Percentiles rank a stretch among this genome's conserved stretches.
Conservation (phyloP, 2,329 filamentous ascomycete species). For the Chrysoporthe austroafricana region DNA sequence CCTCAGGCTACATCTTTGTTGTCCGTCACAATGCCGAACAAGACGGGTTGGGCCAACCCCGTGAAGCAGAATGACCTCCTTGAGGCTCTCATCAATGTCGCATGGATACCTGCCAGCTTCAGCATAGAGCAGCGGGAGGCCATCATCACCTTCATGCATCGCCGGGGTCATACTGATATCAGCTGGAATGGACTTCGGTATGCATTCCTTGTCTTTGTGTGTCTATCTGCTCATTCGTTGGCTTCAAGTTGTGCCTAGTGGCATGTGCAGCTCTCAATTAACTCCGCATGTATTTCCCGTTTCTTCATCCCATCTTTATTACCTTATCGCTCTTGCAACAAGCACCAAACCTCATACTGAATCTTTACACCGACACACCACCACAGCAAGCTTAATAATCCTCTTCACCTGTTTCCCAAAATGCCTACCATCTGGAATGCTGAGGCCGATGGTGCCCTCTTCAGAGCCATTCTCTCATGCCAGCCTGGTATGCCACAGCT, state of each 20-base stretch:
- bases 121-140: conserved; percentile 18
- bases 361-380: background rate
- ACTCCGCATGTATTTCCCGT: background rate
- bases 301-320: background rate
- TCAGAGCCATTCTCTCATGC: conserved; percentile 33
- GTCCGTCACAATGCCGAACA: background rate
- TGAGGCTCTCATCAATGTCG: conserved; percentile 31
- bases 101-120: background rate
- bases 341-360: background rate
- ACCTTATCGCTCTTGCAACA: background rate
- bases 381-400: background rate
- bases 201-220: background rate
- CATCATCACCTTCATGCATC: conserved; percentile 33
- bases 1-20: background rate
- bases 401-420: conserved; percentile 2
- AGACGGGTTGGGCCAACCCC: conserved; percentile 6
- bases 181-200: conserved; percentile 33
- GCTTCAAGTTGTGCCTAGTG: conserved; percentile 8
- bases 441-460: conserved; percentile 35
- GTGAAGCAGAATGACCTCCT: conserved; percentile 29
- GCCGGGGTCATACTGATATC: conserved; percentile 31
- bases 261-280: background rate
- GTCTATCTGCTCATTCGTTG: background rate
- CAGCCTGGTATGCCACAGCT: conserved; percentile 11
- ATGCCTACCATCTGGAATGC: conserved; percentile 39